Conservation (phyloP, 2,329 filamentous ascomycete genomes). For the Alternaria conjuncta region DNA sequence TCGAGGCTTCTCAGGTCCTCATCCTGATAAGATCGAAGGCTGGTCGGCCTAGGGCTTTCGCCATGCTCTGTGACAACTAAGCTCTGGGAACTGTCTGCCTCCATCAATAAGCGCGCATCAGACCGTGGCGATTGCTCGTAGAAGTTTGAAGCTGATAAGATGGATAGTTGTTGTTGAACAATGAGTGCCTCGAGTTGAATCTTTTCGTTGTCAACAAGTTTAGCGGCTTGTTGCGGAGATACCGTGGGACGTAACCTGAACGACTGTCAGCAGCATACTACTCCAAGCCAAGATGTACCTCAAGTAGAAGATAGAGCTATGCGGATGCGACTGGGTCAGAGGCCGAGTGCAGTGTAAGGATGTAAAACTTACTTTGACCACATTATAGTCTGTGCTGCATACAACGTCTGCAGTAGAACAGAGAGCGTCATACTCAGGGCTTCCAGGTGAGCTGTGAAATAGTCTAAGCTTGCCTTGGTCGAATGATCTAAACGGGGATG, state of each 20-base stretch:
- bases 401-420: conserved; percentile 48
- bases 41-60: conserved; percentile 22
- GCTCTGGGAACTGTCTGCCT: conserved; percentile 39
- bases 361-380: conserved; percentile 44
- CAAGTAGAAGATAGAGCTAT: not conserved
- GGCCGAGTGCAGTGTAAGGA: not conserved
- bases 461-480: conserved; percentile 31
- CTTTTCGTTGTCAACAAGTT: conserved; percentile 45
- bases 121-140: conserved; percentile 23
- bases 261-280: not conserved
- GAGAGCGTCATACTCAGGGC: conserved; percentile 44
- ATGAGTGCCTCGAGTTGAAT: conserved; percentile 47
- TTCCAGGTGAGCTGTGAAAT: conserved; percentile 45
- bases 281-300: not conserved
- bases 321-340: not conserved
- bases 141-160: conserved; percentile 32
- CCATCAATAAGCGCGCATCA: conserved; percentile 33
- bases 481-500: conserved; percentile 16
- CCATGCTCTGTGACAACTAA: conserved; percentile 17
- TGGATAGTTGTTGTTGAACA: conserved; percentile 49
- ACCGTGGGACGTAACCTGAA: conserved; percentile 39
- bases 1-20: conserved; percentile 33
- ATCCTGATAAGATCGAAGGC: conserved; percentile 40
- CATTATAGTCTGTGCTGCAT: conserved; percentile 47
- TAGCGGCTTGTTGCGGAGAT: conserved; percentile 39